Evolutionary conservation across 208 protist genomes (phyloP).

Genomic region (Trypanosoma cruzi): DNA sequence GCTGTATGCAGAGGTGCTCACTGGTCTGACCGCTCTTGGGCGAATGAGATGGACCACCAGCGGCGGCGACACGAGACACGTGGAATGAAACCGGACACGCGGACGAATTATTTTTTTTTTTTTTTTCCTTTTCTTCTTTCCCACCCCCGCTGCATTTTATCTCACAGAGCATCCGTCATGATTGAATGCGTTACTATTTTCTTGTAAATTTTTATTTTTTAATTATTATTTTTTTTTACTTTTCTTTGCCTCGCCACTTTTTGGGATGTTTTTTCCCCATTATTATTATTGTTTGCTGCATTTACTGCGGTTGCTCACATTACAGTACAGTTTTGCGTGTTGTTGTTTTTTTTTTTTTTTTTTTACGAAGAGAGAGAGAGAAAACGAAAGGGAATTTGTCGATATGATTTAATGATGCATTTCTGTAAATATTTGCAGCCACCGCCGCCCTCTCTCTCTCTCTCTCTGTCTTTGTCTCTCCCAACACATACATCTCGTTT

Average conservation of each 20-base stretch:
- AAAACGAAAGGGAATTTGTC: too few relatives aligned
- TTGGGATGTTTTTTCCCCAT: not conserved
- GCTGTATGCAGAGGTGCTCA: slow-evolving; percentile 14
- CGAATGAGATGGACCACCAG: not conserved
- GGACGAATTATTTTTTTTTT: not conserved
- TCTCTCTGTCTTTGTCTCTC: not conserved
- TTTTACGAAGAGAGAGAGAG: too few relatives aligned
- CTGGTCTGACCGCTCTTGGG: not conserved
- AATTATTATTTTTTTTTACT: slow-evolving; percentile 1
- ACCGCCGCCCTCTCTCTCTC: not conserved
- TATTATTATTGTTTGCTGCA: not conserved
- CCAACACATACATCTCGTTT: not conserved
- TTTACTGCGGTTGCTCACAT: not conserved
- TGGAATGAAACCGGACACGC: not conserved
- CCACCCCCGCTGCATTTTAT: not conserved
- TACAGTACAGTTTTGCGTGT: not conserved
- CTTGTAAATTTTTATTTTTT: not conserved
- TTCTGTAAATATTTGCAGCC: too few relatives aligned
- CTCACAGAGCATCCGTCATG: slow-evolving; percentile 1
- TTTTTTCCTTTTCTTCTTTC: slow-evolving; percentile 1
- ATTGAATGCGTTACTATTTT: not conserved
- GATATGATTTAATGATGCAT: too few relatives aligned
- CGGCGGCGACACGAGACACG: not conserved
- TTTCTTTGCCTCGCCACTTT: not conserved
- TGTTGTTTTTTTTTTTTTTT: too few relatives aligned